Percentiles rank a stretch among this genome's conserved stretches.
Evolutionary conservation across 1,284 basidiomycete genomes (phyloP).

Genomic region (Acaromyces ingoldii): DNA sequence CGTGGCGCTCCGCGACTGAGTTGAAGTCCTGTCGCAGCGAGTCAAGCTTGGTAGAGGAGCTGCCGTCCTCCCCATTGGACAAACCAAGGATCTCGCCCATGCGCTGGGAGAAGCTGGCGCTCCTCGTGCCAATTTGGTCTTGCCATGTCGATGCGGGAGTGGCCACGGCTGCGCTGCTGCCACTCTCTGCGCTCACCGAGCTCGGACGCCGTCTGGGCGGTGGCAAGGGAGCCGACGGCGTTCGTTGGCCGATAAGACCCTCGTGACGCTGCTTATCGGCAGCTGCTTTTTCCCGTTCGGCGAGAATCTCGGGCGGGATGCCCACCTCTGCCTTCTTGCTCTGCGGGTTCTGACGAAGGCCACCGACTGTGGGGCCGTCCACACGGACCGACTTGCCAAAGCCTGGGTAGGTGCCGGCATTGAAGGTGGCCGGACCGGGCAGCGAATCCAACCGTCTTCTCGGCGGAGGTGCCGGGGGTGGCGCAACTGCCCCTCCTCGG

Average conservation of each 20-base stretch:
- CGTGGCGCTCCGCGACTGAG: constrained; percentile 28
- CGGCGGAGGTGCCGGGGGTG: constrained; percentile 20
- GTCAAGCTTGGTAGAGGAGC: constrained; percentile 26
- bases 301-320: constrained; percentile 8
- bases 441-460: constrained; percentile 3
- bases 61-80: too few relatives aligned
- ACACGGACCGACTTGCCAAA: constrained; percentile 20
- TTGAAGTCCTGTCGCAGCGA: constrained; percentile 27
- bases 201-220: constrained; percentile 9
- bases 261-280: constrained; percentile 5
- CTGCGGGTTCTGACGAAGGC: constrained; percentile 33
- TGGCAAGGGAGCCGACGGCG: neutral
- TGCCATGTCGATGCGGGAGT: constrained; percentile 16
- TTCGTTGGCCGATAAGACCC: constrained; percentile 5
- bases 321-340: constrained; percentile 24
- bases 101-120: neutral
- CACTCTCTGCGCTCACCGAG: neutral
- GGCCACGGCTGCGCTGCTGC: constrained; percentile 6
- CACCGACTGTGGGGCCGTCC: constrained; percentile 27
- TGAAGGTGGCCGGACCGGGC: constrained; percentile 19
- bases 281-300: constrained; percentile 14
- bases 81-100: too few relatives aligned
- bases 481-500: constrained; percentile 8
- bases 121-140: constrained; percentile 11
- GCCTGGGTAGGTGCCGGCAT: constrained; percentile 37